Evolutionary conservation across 768 basidiomycete genomes (phyloP).

Genomic region (Amanita exitialis): DNA sequence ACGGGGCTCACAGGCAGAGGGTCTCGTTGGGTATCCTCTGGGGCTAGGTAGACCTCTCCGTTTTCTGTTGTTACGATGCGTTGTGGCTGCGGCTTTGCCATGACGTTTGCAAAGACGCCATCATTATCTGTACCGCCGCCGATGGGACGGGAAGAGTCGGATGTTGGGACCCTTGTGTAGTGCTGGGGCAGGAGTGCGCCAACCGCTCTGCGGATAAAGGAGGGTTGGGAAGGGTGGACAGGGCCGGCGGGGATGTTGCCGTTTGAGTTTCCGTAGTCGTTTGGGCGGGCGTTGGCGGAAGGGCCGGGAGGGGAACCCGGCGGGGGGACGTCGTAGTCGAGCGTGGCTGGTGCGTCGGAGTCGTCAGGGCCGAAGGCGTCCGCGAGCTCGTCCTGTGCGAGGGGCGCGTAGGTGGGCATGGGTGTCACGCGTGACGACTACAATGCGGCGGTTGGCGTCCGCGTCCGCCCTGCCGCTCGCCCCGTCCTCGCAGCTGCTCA

Average conservation of each 20-base stretch:
- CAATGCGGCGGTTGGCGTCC: conserved; percentile 24
- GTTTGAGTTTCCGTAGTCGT: conserved; percentile 66
- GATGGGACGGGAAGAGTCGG: conserved; percentile 23
- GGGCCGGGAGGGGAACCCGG: conserved; percentile 70
- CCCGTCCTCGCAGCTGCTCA: conserved; percentile 27
- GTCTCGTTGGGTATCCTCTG: conserved; percentile 76
- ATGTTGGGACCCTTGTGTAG: conserved; percentile 43
- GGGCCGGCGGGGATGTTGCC: conserved; percentile 48
- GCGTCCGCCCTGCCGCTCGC: conserved; percentile 30
- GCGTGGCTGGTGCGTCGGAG: conserved; percentile 34
- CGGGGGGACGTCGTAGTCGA: conserved; percentile 56
- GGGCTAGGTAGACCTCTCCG: conserved; percentile 53
- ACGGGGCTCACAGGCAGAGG: conserved; percentile 67
- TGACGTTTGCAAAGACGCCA: conserved; percentile 92
- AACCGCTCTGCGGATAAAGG: conserved; percentile 49
- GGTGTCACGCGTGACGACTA: neutral
- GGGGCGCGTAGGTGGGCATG: conserved; percentile 45
- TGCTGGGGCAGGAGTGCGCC: conserved; percentile 58
- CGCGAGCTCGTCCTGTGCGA: conserved; percentile 60
- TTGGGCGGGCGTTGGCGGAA: conserved; percentile 47
- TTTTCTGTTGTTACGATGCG: conserved; percentile 37
- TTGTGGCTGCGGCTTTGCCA: conserved; percentile 66
- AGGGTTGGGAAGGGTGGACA: conserved; percentile 24
- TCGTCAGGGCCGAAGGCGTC: conserved; percentile 67
- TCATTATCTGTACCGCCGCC: conserved; percentile 79